phyloP scores from a whole-genome alignment of 768 basidiomycete genomes.

The Boletus bicolor region DNA sequence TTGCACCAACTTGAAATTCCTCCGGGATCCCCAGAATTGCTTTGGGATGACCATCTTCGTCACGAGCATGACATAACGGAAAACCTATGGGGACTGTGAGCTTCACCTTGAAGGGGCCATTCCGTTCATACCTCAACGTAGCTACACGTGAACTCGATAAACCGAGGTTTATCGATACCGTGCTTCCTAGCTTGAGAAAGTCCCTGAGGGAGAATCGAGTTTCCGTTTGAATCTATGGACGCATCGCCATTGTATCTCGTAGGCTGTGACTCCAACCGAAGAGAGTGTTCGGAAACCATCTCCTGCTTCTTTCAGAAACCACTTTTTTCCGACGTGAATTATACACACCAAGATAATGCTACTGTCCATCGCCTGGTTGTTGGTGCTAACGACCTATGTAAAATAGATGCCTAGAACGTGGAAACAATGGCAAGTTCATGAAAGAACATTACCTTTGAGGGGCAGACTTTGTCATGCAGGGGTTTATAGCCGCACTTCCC shows the following conservation, averaged over 20 bases:
- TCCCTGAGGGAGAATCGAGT: constrained; percentile 43
- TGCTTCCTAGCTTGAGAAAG: constrained; percentile 46
- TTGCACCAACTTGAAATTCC: constrained; percentile 60
- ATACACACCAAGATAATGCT: constrained; percentile 58
- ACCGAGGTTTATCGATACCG: constrained; percentile 62
- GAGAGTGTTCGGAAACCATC: constrained; percentile 68
- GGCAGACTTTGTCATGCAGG: constrained; percentile 64
- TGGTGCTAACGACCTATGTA: constrained; percentile 38
- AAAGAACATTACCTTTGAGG: constrained; percentile 60
- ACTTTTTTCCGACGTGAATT: background rate
- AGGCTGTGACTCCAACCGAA: constrained; percentile 53
- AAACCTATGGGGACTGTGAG: constrained; percentile 49
- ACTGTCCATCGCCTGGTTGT: constrained; percentile 49
- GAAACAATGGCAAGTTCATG: background rate
- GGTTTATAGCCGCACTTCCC: constrained; percentile 65
- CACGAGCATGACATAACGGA: constrained; percentile 57
- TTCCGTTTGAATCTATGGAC: constrained; percentile 54
- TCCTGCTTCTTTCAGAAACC: constrained; percentile 44
- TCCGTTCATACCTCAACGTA: constrained; percentile 51
- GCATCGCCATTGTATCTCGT: constrained; percentile 35
- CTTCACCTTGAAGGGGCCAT: background rate
- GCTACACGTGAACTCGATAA: constrained; percentile 71
- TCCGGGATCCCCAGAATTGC: constrained; percentile 71
- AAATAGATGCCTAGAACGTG: background rate
- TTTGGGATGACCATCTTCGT: constrained; percentile 71